Base-by-base conservation (phyloP, 768 basidiomycete species). In the Guyanaporus albipodus region DNA sequence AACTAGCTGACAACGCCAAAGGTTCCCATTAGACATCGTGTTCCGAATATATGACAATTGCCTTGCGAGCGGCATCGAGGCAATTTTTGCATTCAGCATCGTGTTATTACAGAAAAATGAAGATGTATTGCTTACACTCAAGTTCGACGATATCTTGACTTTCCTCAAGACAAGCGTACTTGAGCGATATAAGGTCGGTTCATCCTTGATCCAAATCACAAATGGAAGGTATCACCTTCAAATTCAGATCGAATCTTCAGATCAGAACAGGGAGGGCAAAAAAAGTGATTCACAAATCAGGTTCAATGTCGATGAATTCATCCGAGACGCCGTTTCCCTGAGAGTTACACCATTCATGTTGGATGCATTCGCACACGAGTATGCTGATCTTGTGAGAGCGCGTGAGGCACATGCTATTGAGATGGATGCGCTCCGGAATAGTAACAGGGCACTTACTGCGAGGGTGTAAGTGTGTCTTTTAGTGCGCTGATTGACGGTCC, bases 21-120 rank as follows among this genome's bases (percentile, higher is more conserved):
- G 96, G 23, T 97, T 98, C 66, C 96, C 96, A 0, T 73, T 97
- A 44, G 85, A 91, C 14, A 79, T 97, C 39, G 96, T 98, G 6
- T 96, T 91, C 61, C 83, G 95, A 58, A 95, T 99, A 70, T 94
- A 91, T 59, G 95, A 97, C 67, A 93, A 91, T 60, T 90, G 91
- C 51, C 80, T 98, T 44, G 96, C 96, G 6, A 97, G 87, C 58
- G 96, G 96, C 9, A 90, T 98, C 44, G 96, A 98, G 67, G 91
- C 95, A 2, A 87, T 98, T 24, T 98, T 99, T 68, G 84, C 93
- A 5, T 98, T 98, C 72, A 89, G 91, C 50, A 75, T 97, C 24
- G 82, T 82, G 21, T 73, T 99, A 5, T 71, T 99, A 44, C 81
- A 85, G 61, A 89, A 87, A 66, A 95, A 94, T 57, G 95, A 99